These are phyloP conservation scores for Viridothelium virens DNA, from an alignment of 495 filamentous ascomycete species.

Conservation along the genomic window DNA sequence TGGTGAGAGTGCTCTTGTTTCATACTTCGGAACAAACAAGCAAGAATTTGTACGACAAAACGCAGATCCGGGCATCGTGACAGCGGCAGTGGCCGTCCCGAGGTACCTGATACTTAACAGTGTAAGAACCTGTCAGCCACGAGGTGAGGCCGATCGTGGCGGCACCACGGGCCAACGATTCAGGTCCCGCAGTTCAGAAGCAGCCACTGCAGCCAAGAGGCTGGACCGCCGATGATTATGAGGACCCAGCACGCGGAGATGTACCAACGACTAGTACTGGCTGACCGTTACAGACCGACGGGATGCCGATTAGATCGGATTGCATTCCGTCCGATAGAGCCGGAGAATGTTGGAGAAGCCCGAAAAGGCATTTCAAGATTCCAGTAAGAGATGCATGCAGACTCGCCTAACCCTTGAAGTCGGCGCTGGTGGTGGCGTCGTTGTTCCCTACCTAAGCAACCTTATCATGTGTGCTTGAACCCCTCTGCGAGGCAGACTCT, in stretches of 20 bases:
- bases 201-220: not conserved
- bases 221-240: not conserved
- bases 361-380: not conserved
- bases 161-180: not conserved
- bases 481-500: not conserved
- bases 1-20: not conserved
- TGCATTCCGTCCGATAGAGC: not conserved
- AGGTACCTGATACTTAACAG: not conserved
- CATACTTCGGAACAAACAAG: not conserved
- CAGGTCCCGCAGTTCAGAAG: not conserved
- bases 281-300: not conserved
- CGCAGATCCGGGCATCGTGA: not conserved
- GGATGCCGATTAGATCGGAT: not conserved
- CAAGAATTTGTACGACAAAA: no score
- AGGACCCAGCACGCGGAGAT: not conserved
- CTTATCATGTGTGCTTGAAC: not conserved
- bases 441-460: not conserved
- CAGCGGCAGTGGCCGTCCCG: not conserved
- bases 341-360: not conserved
- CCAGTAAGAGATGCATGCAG: not conserved
- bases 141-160: not conserved
- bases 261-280: not conserved
- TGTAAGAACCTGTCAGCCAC: not conserved
- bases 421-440: slow-evolving; percentile 4
- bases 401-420: not conserved